phyloP scores from a whole-genome alignment of 495 filamentous ascomycete species.

The Diplogelasinospora grovesii region DNA sequence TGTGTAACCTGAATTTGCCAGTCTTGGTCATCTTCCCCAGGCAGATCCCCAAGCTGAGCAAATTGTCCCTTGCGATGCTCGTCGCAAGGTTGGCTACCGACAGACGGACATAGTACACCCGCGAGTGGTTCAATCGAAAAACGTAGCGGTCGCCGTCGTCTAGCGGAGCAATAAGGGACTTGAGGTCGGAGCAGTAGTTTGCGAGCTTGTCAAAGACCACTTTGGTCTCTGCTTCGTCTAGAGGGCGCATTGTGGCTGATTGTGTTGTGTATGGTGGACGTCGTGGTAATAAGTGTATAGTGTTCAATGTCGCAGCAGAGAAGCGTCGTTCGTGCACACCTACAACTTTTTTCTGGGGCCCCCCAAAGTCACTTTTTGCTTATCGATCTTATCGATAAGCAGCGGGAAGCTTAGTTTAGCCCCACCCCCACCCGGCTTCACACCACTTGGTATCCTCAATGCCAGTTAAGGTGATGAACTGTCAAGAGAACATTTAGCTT shows the following conservation, averaged over 20 bases:
- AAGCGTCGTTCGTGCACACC: too few species aligned
- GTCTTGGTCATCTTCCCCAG: constrained; percentile 87
- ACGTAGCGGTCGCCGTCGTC: constrained; percentile 69
- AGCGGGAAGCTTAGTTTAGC: too few species aligned
- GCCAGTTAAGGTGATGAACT: too few species aligned
- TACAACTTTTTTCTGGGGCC: too few species aligned
- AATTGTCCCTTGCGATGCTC: constrained; percentile 65
- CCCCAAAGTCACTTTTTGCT: too few species aligned
- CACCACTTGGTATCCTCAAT: too few species aligned
- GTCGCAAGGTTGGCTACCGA: constrained; percentile 88
- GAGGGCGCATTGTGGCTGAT: constrained; percentile 53
- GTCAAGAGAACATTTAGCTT: too few species aligned
- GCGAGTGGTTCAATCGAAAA: constrained; percentile 67
- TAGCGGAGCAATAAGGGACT: constrained; percentile 68
- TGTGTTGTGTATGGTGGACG: background rate
- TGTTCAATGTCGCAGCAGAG: too few species aligned
- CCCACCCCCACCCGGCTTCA: too few species aligned
- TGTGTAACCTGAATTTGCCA: constrained; percentile 78
- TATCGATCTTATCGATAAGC: too few species aligned
- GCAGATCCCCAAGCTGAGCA: constrained; percentile 81
- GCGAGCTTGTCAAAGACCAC: constrained; percentile 65
- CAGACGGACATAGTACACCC: constrained; percentile 77
- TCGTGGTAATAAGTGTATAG: too few species aligned
- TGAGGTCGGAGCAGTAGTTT: constrained; percentile 45
- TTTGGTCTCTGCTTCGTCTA: constrained; percentile 66